phyloP scores from a whole-genome alignment of 1,284 basidiomycete species.

The Schizopora paradoxa region DNA sequence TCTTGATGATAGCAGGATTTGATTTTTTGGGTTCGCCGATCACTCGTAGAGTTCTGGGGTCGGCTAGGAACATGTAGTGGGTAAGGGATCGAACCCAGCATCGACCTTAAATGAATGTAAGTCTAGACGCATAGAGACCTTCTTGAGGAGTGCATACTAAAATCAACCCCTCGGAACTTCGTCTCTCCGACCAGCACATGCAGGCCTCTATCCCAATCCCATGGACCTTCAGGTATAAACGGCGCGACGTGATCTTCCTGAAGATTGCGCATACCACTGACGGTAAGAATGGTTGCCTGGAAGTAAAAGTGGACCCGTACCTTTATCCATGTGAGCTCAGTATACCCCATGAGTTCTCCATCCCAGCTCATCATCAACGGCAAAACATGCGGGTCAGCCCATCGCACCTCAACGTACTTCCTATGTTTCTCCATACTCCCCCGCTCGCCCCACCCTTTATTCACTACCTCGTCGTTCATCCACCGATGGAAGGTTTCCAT shows the following conservation, averaged over 20 bases:
- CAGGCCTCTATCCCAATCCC: constrained; percentile 47
- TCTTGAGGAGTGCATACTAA: constrained; percentile 30
- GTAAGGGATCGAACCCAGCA: constrained; percentile 39
- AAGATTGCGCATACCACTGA: background rate
- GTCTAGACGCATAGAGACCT: background rate
- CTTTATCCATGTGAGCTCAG: constrained; percentile 48
- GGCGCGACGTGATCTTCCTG: constrained; percentile 41
- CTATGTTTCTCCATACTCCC: constrained; percentile 45
- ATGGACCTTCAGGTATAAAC: constrained; percentile 35
- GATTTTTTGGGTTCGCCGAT: constrained; percentile 41
- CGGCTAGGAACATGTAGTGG: constrained; percentile 46
- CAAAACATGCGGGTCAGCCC: constrained; percentile 39
- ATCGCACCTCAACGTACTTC: constrained; percentile 35
- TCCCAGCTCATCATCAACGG: constrained; percentile 49
- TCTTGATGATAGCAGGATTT: constrained; percentile 33
- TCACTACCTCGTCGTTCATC: constrained; percentile 49
- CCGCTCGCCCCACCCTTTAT: constrained; percentile 45
- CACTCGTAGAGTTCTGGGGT: constrained; percentile 41
- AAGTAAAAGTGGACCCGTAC: constrained; percentile 28
- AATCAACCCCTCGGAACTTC: constrained; percentile 38
- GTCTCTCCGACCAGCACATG: constrained; percentile 47
- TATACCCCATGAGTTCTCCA: constrained; percentile 48
- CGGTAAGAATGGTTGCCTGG: constrained; percentile 14
- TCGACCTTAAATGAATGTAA: background rate
- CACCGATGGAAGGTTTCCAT: constrained; percentile 45